phyloP scores from a whole-genome alignment of 495 filamentous ascomycete genomes.

The Barbatosphaeria neglecta region DNA sequence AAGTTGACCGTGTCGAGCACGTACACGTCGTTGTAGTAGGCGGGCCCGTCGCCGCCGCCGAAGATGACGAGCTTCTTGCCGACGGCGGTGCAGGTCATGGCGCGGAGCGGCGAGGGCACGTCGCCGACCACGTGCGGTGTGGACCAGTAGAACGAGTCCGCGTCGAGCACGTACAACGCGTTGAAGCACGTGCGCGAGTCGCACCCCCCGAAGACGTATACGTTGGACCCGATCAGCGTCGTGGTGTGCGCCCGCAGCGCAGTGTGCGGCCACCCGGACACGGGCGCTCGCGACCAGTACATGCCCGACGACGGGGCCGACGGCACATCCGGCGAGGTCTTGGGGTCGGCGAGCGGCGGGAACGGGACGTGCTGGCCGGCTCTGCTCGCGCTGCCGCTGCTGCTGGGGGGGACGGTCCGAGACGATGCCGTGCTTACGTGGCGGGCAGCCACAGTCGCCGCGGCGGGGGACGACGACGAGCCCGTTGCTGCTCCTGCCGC shows the following conservation, averaged over 20 bases:
- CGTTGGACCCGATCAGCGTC: slow-evolving; percentile 47
- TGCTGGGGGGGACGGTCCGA: neutral
- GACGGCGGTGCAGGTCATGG: slow-evolving; percentile 56
- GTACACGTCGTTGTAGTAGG: slow-evolving; percentile 60
- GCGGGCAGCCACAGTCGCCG: slow-evolving; percentile 2
- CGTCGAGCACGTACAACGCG: slow-evolving; percentile 52
- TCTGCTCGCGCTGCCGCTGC: neutral
- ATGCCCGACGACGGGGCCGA: slow-evolving; percentile 53
- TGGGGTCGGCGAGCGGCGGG: slow-evolving; percentile 45
- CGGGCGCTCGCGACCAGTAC: slow-evolving; percentile 54
- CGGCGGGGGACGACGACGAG: neutral
- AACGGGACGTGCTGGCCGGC: slow-evolving; percentile 28
- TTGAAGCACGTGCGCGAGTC: slow-evolving; percentile 53
- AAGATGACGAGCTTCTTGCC: slow-evolving; percentile 56
- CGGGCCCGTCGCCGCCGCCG: slow-evolving; percentile 53
- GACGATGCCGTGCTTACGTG: slow-evolving; percentile 9
- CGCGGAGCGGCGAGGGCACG: slow-evolving; percentile 47
- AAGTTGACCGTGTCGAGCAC: slow-evolving; percentile 54
- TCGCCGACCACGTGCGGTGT: slow-evolving; percentile 47
- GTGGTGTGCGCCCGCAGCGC: slow-evolving; percentile 52
- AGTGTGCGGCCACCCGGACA: slow-evolving; percentile 43
- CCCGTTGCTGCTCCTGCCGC: neutral
- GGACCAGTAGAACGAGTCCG: slow-evolving; percentile 54
- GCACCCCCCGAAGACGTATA: slow-evolving; percentile 58
- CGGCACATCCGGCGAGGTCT: slow-evolving; percentile 44